Percentiles rank a stretch among this genome's conserved stretches.
phyloP scores from a whole-genome alignment of 2,329 filamentous ascomycete genomes.

The Ophiostoma triangulosporum region DNA sequence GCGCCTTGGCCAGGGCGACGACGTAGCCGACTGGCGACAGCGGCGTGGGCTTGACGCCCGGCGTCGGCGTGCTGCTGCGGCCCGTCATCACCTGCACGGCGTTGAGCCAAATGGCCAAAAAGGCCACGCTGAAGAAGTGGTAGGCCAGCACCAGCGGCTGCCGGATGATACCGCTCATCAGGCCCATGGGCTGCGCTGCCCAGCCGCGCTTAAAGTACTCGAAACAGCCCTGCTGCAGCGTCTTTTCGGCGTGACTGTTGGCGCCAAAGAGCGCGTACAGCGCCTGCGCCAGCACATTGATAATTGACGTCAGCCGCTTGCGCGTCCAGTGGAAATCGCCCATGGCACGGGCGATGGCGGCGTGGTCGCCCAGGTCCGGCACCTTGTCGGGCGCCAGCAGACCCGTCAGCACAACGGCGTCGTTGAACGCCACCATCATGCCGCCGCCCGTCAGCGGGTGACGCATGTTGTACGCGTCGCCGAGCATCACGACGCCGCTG shows the following conservation, averaged over 20 bases:
- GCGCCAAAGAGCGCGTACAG: constrained; percentile 87
- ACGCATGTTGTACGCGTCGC: constrained; percentile 98
- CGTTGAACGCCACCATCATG: constrained; percentile 96
- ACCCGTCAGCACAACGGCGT: constrained; percentile 64
- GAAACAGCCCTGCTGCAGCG: constrained; percentile 84
- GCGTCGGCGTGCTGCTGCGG: constrained; percentile 4
- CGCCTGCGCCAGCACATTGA: constrained; percentile 96
- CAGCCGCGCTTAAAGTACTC: constrained; percentile 71
- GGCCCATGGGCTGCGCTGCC: constrained; percentile 64
- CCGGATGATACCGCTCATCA: constrained; percentile 70
- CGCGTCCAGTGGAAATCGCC: constrained; percentile 72
- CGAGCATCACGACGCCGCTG: constrained; percentile 66
- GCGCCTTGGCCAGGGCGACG: constrained; percentile 45
- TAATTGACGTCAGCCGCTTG: constrained; percentile 70
- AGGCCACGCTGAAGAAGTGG: constrained; percentile 90
- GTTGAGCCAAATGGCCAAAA: constrained; percentile 65
- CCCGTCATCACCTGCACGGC: constrained; percentile 25
- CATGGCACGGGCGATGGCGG: constrained; percentile 55
- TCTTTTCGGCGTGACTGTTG: constrained; percentile 59
- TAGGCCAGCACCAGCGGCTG: constrained; percentile 67
- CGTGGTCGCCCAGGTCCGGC: constrained; percentile 53
- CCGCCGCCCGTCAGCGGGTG: constrained; percentile 93
- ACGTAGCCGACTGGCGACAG: constrained; percentile 41
- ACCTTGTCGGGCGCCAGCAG: constrained; percentile 58
- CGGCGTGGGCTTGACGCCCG: no score